Conservation (phyloP, 139 green algal genomes). For the Micractinium conductrix region DNA sequence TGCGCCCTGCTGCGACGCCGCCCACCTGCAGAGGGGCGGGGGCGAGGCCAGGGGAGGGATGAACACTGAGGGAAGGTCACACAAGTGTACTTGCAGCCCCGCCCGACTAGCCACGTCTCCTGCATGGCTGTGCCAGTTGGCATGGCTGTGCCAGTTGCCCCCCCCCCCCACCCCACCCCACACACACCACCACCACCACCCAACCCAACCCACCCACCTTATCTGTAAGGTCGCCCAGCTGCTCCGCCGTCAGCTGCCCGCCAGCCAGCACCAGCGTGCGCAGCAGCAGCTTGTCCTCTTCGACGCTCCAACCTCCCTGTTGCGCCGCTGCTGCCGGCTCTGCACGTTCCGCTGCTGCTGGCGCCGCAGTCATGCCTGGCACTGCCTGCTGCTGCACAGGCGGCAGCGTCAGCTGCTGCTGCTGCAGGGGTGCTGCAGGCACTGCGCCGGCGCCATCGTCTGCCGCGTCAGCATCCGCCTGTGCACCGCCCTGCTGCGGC, state of each 20-base stretch:
- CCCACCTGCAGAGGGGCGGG: background rate
- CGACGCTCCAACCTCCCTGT: background rate
- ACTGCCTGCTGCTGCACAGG: background rate
- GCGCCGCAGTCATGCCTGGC: too few species aligned
- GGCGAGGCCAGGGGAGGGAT: background rate
- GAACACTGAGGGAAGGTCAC: background rate
- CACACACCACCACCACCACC: background rate
- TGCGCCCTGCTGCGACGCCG: constrained; percentile 13
- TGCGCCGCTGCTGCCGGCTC: too few species aligned
- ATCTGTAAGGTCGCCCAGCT: constrained; percentile 14
- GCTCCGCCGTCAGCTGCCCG: background rate
- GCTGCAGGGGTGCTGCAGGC: background rate
- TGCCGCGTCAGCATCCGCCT: background rate
- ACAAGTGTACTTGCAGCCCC: too few species aligned
- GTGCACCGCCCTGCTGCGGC: background rate
- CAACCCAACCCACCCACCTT: background rate
- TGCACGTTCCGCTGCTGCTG: background rate
- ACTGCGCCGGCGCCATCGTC: background rate
- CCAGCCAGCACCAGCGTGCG: constrained; percentile 3
- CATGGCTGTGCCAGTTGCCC: too few species aligned
- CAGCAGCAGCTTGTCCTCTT: constrained; percentile 40
- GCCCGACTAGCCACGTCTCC: too few species aligned
- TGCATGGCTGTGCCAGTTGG: background rate
- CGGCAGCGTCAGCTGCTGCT: constrained; percentile 2
- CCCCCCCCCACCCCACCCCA: background rate